Percentiles rank a stretch among this genome's conserved stretches.
Evolutionary conservation across 2,329 filamentous ascomycete genomes (phyloP).

Genomic region (Calonectria hongkongensis): DNA sequence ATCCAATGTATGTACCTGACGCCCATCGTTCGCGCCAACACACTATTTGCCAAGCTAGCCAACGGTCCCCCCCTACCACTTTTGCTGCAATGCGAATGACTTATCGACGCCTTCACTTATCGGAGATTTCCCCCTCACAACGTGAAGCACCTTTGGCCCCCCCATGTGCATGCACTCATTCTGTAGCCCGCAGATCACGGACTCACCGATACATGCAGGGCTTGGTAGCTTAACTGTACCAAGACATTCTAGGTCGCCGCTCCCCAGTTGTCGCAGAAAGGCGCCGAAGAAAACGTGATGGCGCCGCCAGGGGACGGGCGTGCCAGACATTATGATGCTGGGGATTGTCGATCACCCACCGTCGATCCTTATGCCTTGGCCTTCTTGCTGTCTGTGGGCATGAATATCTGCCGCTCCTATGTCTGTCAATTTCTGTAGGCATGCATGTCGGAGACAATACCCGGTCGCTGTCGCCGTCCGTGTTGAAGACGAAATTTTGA

Average conservation of each 20-base stretch:
- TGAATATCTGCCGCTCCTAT: constrained; percentile 10
- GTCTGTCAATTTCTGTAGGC: constrained; percentile 3
- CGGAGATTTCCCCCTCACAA: constrained; percentile 30
- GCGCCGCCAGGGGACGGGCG: constrained; percentile 10
- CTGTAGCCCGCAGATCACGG: constrained; percentile 33
- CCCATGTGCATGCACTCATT: constrained; percentile 24
- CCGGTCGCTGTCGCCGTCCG: constrained; percentile 3
- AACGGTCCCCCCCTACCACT: constrained; percentile 4
- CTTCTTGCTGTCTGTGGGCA: constrained; percentile 19
- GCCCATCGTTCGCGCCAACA: constrained; percentile 12
- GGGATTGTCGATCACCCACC: constrained; percentile 22
- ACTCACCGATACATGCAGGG: constrained; percentile 19
- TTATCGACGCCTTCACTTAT: constrained; percentile 24
- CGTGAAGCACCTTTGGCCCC: constrained; percentile 5
- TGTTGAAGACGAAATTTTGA: constrained; percentile 29
- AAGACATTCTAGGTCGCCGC: constrained; percentile 11
- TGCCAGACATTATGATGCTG: constrained; percentile 24
- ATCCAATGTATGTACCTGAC: not conserved
- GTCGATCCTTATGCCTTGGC: constrained; percentile 25
- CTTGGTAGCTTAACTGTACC: constrained; percentile 7
- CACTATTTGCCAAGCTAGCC: constrained; percentile 22
- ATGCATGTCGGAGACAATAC: constrained; percentile 21
- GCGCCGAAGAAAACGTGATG: constrained; percentile 27
- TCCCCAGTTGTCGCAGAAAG: constrained; percentile 24
- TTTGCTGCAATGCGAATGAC: constrained; percentile 10